Conservation (phyloP, 768 basidiomycete species). For the Mycena crocata region DNA sequence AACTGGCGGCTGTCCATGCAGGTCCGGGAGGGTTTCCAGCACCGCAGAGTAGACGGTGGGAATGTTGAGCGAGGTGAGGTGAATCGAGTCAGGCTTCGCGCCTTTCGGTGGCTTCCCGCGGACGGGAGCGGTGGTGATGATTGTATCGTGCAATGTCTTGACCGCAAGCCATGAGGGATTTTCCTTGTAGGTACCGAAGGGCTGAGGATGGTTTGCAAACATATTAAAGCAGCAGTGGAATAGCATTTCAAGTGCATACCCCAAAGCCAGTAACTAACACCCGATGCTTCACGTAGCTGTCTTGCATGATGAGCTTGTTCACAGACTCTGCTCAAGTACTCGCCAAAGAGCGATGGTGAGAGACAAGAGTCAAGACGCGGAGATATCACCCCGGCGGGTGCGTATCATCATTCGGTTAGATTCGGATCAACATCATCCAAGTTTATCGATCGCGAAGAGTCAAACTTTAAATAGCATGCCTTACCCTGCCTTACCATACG, state of each 20-base stretch:
- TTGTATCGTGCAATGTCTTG: constrained; percentile 66
- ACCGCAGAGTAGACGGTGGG: constrained; percentile 31
- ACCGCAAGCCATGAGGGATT: constrained; percentile 84
- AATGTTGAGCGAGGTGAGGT: constrained; percentile 30
- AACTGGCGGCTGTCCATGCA: constrained; percentile 28
- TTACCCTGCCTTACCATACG: too few relatives aligned
- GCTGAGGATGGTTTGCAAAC: constrained; percentile 53
- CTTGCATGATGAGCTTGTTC: constrained; percentile 9
- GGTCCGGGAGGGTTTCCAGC: constrained; percentile 21
- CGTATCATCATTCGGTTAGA: too few relatives aligned
- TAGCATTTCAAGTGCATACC: not conserved
- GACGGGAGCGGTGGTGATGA: constrained; percentile 44
- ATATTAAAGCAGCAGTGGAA: constrained; percentile 23
- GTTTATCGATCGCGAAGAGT: too few relatives aligned
- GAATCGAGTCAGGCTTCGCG: constrained; percentile 22
- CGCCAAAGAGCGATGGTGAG: too few relatives aligned
- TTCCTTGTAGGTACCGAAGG: constrained; percentile 60
- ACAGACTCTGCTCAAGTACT: too few relatives aligned
- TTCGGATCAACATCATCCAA: too few relatives aligned
- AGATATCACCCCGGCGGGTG: too few relatives aligned
- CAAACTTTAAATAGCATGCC: too few relatives aligned
- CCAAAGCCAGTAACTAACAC: constrained; percentile 36
- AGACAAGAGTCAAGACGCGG: too few relatives aligned
- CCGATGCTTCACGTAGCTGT: constrained; percentile 11
- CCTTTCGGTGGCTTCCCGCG: constrained; percentile 30